Evolutionary conservation across 2,329 filamentous ascomycete species (phyloP), one percentile per base, ranked within the genome.

Genomic region (Exophiala sideris): DNA sequence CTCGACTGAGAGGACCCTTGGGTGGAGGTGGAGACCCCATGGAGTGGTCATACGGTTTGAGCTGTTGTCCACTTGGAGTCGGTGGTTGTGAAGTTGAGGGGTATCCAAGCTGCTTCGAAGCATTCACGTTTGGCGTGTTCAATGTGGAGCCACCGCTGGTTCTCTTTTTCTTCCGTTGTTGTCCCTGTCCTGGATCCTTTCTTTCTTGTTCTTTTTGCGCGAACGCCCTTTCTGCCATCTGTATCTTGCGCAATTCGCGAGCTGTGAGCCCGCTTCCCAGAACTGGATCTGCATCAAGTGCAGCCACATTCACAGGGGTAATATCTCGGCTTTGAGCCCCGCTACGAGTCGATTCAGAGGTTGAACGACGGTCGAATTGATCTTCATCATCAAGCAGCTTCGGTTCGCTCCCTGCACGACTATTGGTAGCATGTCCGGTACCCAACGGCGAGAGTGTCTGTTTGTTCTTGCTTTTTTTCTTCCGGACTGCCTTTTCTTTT

Each of bases 191-290:
- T 24, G 38, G 55, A 38, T 75, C 72, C 53, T 78, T 75, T 60
- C 81, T 79, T 56, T 84, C 79, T 45, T 79, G 74, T 62, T 84
- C 82, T 58, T 83, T 72, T 62, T 82, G 77, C 58, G 82, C 77
- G 58, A 85, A 85, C 54, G 84, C 77, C 59, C 80, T 80, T 62
- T 85, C 82, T 39, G 81, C 79, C 51, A 82, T 81, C 50, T 81
- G 80, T 44, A 86, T 75, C 67, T 86, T 86, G 54, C 82, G 79
- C 63, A 78, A 78, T 61, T 86, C 83, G 4, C 83, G 76, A 57
- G 80, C 82, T 1, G 83, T 85, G 57, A 85, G 72, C 58, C 82
- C 82, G 1, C 74, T 67, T 9, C 74, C 70, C 47, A 71, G 56
- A 3, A 68, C 62, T 24, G 70, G 68, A 44, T 68, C 70, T 8